Base-by-base conservation (phyloP, 768 basidiomycete species). In the Guyanaporus albipodus region DNA sequence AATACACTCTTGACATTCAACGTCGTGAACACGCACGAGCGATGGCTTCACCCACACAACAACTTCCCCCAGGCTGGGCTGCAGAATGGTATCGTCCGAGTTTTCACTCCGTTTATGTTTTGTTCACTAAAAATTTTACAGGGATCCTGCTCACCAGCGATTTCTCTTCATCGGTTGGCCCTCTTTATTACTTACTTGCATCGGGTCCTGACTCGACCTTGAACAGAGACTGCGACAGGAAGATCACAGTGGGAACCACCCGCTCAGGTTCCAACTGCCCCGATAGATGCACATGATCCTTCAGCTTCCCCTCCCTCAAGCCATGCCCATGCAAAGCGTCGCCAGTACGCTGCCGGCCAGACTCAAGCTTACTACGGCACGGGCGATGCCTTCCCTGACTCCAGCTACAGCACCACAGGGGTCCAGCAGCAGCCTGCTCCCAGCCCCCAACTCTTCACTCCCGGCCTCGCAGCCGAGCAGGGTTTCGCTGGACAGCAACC, bases 291-390 rank as follows among this genome's bases (percentile, higher is more conserved):
- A 8, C 68, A 71, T 5, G 60, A 71, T 17, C 69, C 70, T 12
- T 71, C 76, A 4, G 67, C 70, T 18, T 73, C 79, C 24, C 73
- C 79, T 21, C 62, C 64, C 19, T 69, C 73, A 14, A 62, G 55
- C n/a, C 66, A 76, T 6, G 63, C 69, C 23, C 73, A 77, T 53
- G 45, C 72, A 43, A 87, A 90, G 69, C 85, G 91, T 56, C 84
- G 94, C 36, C 92, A 95, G 67, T 97, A 97, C 64, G 94, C 94
- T 39, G 83, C 90, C 4, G 93, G 90, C 10, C 93, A 96, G 68
- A 91, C 91, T 1, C 90, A 92, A 60, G 91, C 79, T 3, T 93
- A 93, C 64, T 91, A 91, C 55, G 79, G 82, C 28, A 62, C 69
- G 10, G 73, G 74, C 22, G 70, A 69, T 4, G 54, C 67, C 28